Evolutionary conservation across 352 stramenopile species (phyloP).

Genomic region (Phytophthora megakarya): DNA sequence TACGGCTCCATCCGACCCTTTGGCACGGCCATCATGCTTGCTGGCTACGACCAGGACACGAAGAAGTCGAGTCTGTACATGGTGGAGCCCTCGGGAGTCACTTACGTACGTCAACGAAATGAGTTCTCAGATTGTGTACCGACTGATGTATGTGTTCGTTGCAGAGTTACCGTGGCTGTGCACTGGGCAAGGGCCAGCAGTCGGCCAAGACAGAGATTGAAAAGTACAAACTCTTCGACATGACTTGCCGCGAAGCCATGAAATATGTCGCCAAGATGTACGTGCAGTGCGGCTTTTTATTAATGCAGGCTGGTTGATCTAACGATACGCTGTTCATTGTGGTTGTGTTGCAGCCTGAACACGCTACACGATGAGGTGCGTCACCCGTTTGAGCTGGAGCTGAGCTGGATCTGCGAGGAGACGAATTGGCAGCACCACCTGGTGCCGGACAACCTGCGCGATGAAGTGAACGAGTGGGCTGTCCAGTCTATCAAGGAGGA

Average conservation of each 20-base stretch:
- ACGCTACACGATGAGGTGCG: constrained; percentile 96
- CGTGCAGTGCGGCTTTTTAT: constrained; percentile 13
- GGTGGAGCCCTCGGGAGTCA: constrained; percentile 93
- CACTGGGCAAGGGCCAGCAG: constrained; percentile 97
- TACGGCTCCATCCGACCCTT: constrained; percentile 98
- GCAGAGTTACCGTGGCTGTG: constrained; percentile 96
- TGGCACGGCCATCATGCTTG: constrained; percentile 95
- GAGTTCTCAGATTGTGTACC: background rate
- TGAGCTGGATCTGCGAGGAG: constrained; percentile 97
- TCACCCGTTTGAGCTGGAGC: constrained; percentile 98
- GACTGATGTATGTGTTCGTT: constrained; percentile 14
- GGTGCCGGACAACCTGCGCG: constrained; percentile 91
- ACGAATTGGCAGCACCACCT: constrained; percentile 95
- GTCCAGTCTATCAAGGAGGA: constrained; percentile 88
- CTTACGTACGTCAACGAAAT: constrained; percentile 61
- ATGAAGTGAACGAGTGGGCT: constrained; percentile 85
- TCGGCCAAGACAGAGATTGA: constrained; percentile 99
- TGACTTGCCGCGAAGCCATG: constrained; percentile 95
- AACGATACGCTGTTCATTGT: background rate
- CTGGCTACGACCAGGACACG: constrained; percentile 94
- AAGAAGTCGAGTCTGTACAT: constrained; percentile 91
- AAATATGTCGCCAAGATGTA: constrained; percentile 99
- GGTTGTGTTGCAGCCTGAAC: constrained; percentile 78
- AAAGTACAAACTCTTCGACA: constrained; percentile 96
- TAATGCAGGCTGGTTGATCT: background rate